phyloP scores from a whole-genome alignment of 2,329 filamentous ascomycete species.

The Colletotrichum trifolii region DNA sequence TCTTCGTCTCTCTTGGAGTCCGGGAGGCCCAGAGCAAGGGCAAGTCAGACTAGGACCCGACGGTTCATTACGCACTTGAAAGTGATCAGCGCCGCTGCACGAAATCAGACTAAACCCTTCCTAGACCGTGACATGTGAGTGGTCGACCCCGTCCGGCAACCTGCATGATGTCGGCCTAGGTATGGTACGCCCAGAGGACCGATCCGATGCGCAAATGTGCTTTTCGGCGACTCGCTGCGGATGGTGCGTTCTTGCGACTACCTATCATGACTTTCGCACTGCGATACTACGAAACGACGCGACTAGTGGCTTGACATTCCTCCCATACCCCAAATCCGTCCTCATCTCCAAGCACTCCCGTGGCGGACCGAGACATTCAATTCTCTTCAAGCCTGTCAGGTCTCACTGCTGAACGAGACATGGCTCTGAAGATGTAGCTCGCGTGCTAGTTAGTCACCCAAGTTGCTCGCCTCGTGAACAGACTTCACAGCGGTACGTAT shows the following conservation, averaged over 20 bases:
- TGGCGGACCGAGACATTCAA: too few species aligned
- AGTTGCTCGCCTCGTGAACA: too few species aligned
- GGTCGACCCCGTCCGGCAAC: conserved; percentile 7
- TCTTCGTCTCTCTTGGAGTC: neutral
- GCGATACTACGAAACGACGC: too few species aligned
- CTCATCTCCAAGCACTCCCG: too few species aligned
- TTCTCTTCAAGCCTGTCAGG: neutral
- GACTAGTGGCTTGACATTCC: too few species aligned
- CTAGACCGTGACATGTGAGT: conserved; percentile 26
- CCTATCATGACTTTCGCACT: too few species aligned
- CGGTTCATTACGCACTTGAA: neutral
- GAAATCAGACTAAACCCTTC: neutral
- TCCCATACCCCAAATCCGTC: too few species aligned
- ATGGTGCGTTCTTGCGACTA: too few species aligned
- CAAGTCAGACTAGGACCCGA: conserved; percentile 1
- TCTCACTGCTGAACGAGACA: neutral
- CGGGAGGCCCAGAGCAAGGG: neutral
- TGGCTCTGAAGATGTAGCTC: neutral
- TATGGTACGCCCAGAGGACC: neutral
- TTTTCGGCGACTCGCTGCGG: too few species aligned
- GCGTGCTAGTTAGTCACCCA: neutral
- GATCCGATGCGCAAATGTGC: too few species aligned
- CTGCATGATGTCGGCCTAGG: neutral
- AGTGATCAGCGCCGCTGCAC: conserved; percentile 22
- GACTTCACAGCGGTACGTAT: too few species aligned